Evolutionary conservation across 202 grass and related monocot species (phyloP).

Genomic region (Musa balbisiana): DNA sequence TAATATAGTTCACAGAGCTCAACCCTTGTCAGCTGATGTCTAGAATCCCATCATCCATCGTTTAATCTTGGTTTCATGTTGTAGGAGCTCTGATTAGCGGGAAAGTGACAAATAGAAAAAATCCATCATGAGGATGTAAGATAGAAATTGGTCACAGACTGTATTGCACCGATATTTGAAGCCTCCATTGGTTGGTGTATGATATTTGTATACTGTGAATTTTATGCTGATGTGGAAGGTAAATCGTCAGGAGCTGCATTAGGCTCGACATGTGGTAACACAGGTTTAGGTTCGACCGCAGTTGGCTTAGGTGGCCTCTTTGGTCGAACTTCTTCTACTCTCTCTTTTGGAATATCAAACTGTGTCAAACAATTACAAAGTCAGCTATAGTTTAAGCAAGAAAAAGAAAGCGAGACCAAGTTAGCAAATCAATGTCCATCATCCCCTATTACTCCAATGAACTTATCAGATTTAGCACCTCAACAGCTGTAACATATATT

Average conservation of each 20-base stretch:
- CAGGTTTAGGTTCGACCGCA: conserved; percentile 22
- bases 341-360: conserved; percentile 53
- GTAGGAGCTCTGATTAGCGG: neutral
- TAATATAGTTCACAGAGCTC: neutral
- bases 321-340: conserved; percentile 56
- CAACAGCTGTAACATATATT: no score
- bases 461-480: no score
- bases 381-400: neutral
- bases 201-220: neutral
- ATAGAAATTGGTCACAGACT: neutral
- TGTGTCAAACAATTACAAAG: conserved; percentile 12
- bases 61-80: neutral
- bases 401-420: neutral
- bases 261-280: neutral
- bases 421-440: neutral
- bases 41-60: no score
- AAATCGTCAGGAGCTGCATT: conserved; percentile 41
- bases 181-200: neutral
- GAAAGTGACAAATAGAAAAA: neutral
- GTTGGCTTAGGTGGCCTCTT: conserved; percentile 52
- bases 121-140: neutral
- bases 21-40: neutral
- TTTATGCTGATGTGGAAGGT: conserved; percentile 67
- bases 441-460: no score
- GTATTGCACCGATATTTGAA: neutral